Conservation (phyloP, 805 yeast genomes). For the Maudiozyma turicensis region DNA sequence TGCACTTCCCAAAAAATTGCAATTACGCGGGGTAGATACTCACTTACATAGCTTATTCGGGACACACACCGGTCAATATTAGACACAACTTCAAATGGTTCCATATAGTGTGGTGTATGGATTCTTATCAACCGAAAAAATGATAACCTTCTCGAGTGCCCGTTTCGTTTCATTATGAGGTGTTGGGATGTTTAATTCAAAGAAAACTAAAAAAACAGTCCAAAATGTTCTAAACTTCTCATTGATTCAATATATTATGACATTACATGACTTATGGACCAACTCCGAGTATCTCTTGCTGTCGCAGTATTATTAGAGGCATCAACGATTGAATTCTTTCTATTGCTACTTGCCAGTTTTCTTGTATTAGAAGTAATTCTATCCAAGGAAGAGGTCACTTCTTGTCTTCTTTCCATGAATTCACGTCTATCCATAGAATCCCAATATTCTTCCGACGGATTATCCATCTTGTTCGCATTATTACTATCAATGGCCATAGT, state of each 20-base stretch:
- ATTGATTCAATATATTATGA: not conserved
- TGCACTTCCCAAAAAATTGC: no score
- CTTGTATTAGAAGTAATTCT: not conserved
- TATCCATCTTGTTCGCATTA: not conserved
- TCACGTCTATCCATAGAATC: conserved; percentile 21
- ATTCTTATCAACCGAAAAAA: no score
- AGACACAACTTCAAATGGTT: no score
- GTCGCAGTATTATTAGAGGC: not conserved
- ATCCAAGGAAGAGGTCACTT: conserved; percentile 2
- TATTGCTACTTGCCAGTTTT: not conserved
- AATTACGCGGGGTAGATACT: no score
- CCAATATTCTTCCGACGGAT: conserved; percentile 9
- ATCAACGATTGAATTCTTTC: not conserved
- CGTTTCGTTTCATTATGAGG: no score
- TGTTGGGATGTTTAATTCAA: not conserved
- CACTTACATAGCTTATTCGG: no score
- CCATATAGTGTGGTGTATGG: no score
- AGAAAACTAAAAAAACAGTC: not conserved
- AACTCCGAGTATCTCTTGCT: conserved; percentile 21
- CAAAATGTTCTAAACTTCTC: not conserved
- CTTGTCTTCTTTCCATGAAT: conserved; percentile 18
- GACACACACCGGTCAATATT: no score
- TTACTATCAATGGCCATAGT: not conserved
- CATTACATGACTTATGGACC: conserved; percentile 11
- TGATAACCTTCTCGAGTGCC: no score